Evolutionary conservation across 495 filamentous ascomycete species (phyloP).

Genomic region (Lepraria neglecta): DNA sequence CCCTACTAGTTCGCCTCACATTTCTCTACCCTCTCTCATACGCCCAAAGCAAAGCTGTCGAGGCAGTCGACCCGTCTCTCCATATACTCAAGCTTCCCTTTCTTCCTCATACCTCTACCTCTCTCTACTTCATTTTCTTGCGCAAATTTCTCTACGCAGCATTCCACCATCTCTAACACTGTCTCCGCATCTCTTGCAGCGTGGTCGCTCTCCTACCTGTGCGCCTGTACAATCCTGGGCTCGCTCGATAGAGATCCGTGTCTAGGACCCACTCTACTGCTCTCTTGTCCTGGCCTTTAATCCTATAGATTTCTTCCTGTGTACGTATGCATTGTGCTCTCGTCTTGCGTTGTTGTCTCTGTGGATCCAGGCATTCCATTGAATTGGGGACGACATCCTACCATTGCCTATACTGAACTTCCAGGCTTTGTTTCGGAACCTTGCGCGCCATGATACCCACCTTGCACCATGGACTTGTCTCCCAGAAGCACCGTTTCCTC

Average conservation of each 20-base stretch:
- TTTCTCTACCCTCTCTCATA: conserved; percentile 6
- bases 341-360: conserved; percentile 6
- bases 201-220: conserved; percentile 9
- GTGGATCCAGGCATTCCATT: not conserved
- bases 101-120: not conserved
- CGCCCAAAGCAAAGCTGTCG: not conserved
- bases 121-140: not conserved
- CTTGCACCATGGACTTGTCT: conserved; percentile 20
- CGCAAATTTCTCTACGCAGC: not conserved
- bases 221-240: not conserved
- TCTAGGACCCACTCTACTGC: conserved; percentile 6
- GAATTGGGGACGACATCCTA: not conserved
- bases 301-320: conserved; percentile 4
- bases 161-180: conserved; percentile 4
- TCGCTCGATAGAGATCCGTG: not conserved
- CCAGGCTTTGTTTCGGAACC: not conserved
- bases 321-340: conserved; percentile 5
- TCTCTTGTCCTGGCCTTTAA: conserved; percentile 10
- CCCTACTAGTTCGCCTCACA: conserved; percentile 13
- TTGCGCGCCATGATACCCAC: conserved; percentile 10
- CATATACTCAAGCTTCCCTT: conserved; percentile 5
- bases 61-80: not conserved
- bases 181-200: conserved; percentile 2
- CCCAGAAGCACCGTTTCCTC: conserved; percentile 25
- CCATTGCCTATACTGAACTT: not conserved